Evolutionary conservation across 2,329 filamentous ascomycete species (phyloP), one percentile per base, ranked within the genome.

Genomic region (Diaporthe nobilis): DNA sequence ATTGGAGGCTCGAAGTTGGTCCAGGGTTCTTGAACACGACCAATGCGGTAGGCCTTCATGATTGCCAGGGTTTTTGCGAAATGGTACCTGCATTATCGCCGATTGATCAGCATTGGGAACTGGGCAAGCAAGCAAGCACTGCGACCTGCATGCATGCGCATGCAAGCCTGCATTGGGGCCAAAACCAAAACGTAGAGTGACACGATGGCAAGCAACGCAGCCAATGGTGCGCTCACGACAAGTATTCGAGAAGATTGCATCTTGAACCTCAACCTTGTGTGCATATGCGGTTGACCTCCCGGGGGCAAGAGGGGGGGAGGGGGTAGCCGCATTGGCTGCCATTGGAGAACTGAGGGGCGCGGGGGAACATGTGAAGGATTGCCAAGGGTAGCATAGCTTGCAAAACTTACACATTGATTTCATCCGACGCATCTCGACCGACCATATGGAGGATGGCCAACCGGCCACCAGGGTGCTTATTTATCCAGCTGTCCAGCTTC

Each of bases 401-500:
- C 42, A n/a, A 63, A 65, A 81, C 78, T 85, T 88, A 91, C 89
- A 87, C 88, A 77, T 88, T 88, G 79, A 91, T 91, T 80, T 91
- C 89, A 79, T 90, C 88, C 28, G 89, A 90, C 34, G 90, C 89
- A 82, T 91, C 90, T 81, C 85, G 86, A 73, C 90, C 90, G 5
- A 91, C 88, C 89, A 91, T 92, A 83, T 92, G 91, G 77, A 89
- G 80, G 77, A 92, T 91, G 28, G 90, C 89, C 37, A 92, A 83
- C 20, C 85, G 83, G 44, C 91, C 91, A 28, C 91, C 91, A 0
- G 91, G 91, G 79, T 92, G 91, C 74, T 84, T 87, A 73, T 87
- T 81, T 78, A 92, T 85, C 91, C 91, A 93, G 58, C 85, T 83
- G 79, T 91, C 89, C 51, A 92, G 87, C 74, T 86, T 85, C 78